phyloP scores from a whole-genome alignment of 768 basidiomycete species.

The Calocera viscosa region DNA sequence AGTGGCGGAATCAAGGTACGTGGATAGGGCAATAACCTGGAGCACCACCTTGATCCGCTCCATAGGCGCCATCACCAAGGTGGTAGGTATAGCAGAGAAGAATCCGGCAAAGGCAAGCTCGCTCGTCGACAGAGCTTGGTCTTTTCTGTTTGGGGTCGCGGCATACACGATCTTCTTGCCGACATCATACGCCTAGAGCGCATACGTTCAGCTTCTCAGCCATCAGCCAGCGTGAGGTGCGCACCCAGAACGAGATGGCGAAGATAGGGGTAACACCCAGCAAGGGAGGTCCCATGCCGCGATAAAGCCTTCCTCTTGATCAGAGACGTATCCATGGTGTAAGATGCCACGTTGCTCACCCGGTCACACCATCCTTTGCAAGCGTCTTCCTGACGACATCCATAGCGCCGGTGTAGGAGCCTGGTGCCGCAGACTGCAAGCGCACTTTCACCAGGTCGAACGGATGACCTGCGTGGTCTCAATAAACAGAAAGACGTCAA shows the following conservation, averaged over 20 bases:
- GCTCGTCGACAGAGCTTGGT: conserved; percentile 46
- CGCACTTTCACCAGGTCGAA: conserved; percentile 97
- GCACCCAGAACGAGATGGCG: conserved; percentile 93
- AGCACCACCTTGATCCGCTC: conserved; percentile 93
- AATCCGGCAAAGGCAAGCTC: conserved; percentile 92
- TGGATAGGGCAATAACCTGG: conserved; percentile 42
- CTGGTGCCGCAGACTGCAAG: conserved; percentile 80
- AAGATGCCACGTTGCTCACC: conserved; percentile 38
- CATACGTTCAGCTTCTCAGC: background rate
- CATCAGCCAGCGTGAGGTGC: conserved; percentile 16
- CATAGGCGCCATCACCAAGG: conserved; percentile 86
- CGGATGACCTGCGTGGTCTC: conserved; percentile 64
- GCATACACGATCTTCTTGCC: conserved; percentile 76
- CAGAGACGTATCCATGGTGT: background rate
- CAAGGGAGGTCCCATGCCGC: conserved; percentile 86
- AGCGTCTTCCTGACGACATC: conserved; percentile 88
- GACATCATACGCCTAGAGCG: conserved; percentile 70
- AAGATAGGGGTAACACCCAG: conserved; percentile 97
- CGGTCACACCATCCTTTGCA: conserved; percentile 78
- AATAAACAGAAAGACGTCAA: background rate
- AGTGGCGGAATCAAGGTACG: background rate
- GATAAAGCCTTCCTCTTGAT: conserved; percentile 50
- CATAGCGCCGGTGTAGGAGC: conserved; percentile 78
- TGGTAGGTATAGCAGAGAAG: conserved; percentile 84
- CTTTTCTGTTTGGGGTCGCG: conserved; percentile 63